Percentiles rank a stretch among this genome's conserved stretches.
Evolutionary conservation across 2,329 filamentous ascomycete species (phyloP).

Genomic region (Cladophialophora yegresii): DNA sequence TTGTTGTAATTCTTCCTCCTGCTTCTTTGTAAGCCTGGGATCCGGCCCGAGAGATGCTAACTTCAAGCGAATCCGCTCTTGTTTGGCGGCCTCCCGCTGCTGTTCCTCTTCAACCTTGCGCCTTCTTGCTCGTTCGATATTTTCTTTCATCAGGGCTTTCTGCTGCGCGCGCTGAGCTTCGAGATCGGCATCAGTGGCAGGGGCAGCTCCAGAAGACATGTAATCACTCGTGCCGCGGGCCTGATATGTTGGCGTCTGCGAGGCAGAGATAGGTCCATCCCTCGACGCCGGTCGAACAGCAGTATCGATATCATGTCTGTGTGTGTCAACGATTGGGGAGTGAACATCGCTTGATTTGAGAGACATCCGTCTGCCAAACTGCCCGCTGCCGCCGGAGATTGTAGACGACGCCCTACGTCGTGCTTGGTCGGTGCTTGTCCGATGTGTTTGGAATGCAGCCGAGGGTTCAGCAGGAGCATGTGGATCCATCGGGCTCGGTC

Average conservation of each 20-base stretch:
- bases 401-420: slow-evolving; percentile 86
- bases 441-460: slow-evolving; percentile 78
- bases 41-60: slow-evolving; percentile 51
- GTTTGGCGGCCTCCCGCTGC: slow-evolving; percentile 58
- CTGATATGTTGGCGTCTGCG: slow-evolving; percentile 39
- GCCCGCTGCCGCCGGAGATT: slow-evolving; percentile 81
- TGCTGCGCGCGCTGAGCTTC: slow-evolving; percentile 47
- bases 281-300: slow-evolving; percentile 40
- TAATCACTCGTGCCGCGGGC: slow-evolving; percentile 38
- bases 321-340: slow-evolving; percentile 43
- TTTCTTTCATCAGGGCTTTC: slow-evolving; percentile 63
- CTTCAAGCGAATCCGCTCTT: slow-evolving; percentile 60
- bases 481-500: slow-evolving; percentile 64
- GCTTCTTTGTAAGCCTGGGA: slow-evolving; percentile 25
- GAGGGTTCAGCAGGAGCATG: slow-evolving; percentile 76
- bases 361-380: slow-evolving; percentile 65
- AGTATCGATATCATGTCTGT: slow-evolving; percentile 39
- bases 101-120: slow-evolving; percentile 57
- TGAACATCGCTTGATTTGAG: slow-evolving; percentile 52
- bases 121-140: slow-evolving; percentile 58
- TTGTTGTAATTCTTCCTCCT: slow-evolving; percentile 8
- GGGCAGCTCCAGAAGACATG: slow-evolving; percentile 35
- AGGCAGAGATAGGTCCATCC: slow-evolving; percentile 27
- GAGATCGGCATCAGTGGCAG: slow-evolving; percentile 30
- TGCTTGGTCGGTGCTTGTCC: slow-evolving; percentile 66